These are phyloP conservation scores for Phascolomyces articulosus DNA, from an alignment of 371 early-diverging fungal genomes.

Conservation along the genomic window DNA sequence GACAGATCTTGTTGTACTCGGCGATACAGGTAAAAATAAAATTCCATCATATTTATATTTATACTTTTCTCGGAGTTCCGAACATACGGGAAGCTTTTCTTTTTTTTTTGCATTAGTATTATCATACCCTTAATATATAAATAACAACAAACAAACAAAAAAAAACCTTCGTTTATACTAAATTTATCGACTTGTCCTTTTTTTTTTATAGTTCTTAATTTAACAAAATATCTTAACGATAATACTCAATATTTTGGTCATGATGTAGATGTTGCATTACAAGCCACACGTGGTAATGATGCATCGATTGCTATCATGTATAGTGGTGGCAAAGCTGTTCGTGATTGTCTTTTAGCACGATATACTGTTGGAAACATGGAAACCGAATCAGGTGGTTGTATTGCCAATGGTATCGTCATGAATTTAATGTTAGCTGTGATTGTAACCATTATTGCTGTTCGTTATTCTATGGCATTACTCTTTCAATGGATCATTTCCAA, in stretches of 20 bases:
- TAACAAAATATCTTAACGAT: slow-evolving; percentile 28
- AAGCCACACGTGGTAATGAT: slow-evolving; percentile 41
- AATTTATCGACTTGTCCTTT: neutral
- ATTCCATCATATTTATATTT: too few species aligned
- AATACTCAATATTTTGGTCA: slow-evolving; percentile 27
- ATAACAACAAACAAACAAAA: too few species aligned
- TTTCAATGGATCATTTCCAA: slow-evolving; percentile 64
- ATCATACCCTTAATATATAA: neutral
- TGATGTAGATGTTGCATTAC: slow-evolving; percentile 30
- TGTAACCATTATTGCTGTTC: slow-evolving; percentile 45
- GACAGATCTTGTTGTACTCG: slow-evolving; percentile 42
- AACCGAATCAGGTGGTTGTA: slow-evolving; percentile 57
- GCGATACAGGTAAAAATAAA: slow-evolving; percentile 50
- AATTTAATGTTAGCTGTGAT: slow-evolving; percentile 49
- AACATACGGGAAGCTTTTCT: neutral
- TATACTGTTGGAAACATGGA: slow-evolving; percentile 54
- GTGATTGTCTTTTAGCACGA: slow-evolving; percentile 45
- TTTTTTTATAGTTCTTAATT: slow-evolving; percentile 31
- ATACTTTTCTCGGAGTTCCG: neutral
- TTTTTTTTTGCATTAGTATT: neutral
- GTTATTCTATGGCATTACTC: slow-evolving; percentile 61
- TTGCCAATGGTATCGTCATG: slow-evolving; percentile 57
- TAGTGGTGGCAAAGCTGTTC: slow-evolving; percentile 33
- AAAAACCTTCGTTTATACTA: too few species aligned
- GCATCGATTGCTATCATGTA: slow-evolving; percentile 46